Evolutionary conservation across 352 stramenopile genomes (phyloP), one percentile per base, ranked within the genome.

Genomic region (Pythium periplocum): DNA sequence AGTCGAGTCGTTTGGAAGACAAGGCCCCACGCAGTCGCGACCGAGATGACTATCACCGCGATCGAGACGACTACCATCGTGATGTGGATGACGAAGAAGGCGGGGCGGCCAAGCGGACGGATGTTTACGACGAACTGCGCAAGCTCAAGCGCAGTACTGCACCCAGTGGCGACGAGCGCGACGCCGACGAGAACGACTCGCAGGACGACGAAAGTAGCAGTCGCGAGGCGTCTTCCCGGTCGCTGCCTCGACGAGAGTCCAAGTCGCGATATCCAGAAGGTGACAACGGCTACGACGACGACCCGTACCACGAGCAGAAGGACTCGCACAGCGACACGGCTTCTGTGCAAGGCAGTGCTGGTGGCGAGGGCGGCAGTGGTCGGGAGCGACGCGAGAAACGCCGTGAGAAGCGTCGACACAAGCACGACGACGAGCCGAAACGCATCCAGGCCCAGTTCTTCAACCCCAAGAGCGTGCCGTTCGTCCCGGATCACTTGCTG

Each of bases 391-490:
- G 68, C 1, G 78, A 86, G 44, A 77, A 72, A 43, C 77, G 71
- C 4, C 78, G 73, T 40, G 75, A 89, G 34, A 79, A 66, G 40
- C 58, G 68, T 6, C 71, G 76, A 17, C 75, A 61, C 55, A 87
- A 87, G 48, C 62, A 79, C n/a, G 67, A 87, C 7, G 62, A 81
- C 26, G 81, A 87, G 38, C 61, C 73, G 26, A 92, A 88, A 59
- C 84, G 83, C 49, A 64, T 88, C 30, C 66, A 76, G 61, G 72
- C 71, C 11, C 77, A 87, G 78, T 87, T 87, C 33, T 95, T 90
- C 66, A 90, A 93, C 45, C 81, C 78, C 11, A 91, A 91, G 57
- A 80, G 69, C 30, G 81, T 93, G 48, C 84, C 84, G 2, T 90
- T 87, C 52, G 79, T 92, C 43, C 78, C 83, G 0, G 82, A 92